Base-by-base conservation (phyloP, 176 grass and related monocot genomes). In the Lolium rigidum region DNA sequence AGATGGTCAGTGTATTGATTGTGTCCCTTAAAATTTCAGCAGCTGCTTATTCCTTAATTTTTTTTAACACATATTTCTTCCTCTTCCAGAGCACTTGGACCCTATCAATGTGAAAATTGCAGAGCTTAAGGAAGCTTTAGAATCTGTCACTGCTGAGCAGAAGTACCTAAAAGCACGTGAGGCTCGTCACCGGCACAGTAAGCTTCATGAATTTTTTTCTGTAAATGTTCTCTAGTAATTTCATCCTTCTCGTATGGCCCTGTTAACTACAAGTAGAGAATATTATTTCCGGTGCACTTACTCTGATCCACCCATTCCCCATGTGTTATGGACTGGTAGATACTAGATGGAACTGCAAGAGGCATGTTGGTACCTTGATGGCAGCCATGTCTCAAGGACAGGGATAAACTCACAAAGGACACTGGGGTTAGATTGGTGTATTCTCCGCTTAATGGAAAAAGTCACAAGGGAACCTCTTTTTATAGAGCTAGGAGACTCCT, bases 51-150 rank as follows among this genome's bases (percentile, higher is more conserved):
- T 68, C 39, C 76, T 13, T 20, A 58, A 79, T 63, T 16, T 55
- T 22, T 17, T 76, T 76, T 35, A 82, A 37, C 31, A 78, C 22
- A 15, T 56, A 21, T 84, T 77, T 48, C 37, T 90, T 77, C 48
- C 52, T 89, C 55, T n/a, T 92, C 78, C 85, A 98, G 96, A 98
- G 76, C 96, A 98, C 78, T 89, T 98, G 90, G 83, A 95, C 60
- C 93, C 96, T 51, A 95, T 98, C 59, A 98, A 98, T 73, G 96
- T 98, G 77, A 98, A 95, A 90, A 98, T 98, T 35, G 93, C 96
- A 0, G 84, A 95, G 82, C 92, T 98, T 81, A 92, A 91, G 81
- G 96, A 98, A 94, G 96, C 96, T 86, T 68, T 98, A 70, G 96
- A 98, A 80, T 94, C 91, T 35, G 92, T 98, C 37, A 95, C 96